Evolutionary conservation across 441 rosid species (phyloP), one percentile per base, ranked within the genome.

Genomic region (Aquilaria agallochum): DNA sequence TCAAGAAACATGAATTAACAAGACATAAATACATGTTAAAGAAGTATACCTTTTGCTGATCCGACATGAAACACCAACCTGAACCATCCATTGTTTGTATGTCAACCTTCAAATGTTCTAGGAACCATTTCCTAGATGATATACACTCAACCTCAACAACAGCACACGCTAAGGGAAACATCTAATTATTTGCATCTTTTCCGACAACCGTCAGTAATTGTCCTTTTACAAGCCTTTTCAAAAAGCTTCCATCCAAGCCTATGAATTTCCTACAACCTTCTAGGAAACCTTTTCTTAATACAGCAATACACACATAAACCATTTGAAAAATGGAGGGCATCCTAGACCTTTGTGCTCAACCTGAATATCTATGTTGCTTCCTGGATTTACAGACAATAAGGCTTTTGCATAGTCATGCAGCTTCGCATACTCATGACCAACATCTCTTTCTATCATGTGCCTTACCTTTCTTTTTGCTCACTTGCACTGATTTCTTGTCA

Each of bases 151-250:
- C 11, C 50, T 50, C 56, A 9, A 58, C 63, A 2, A 58, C 30
- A 7, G 56, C 63, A 0, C 20, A 20, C 20, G 20, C 20, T 20
- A 20, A 20, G 20, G 20, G 70, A 46, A 48, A 66, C 60, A 66
- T 66, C 15, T 59, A 44, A 8, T 53, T 52, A 11, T 60, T 67
- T 7, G 49, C 55, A 60, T 67, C 66, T 33, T 13, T 60, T 2
- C 50, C 56, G 1, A 67, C 40, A 3, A 9, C 50, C 8, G 42
- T 30, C 48, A 60, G 11, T n/a, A 60, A 15, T 40, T 48, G 55
- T 9, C 66, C 56, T 6, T 9, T 49, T 0, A 20, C 13, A 2
- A 33, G 2, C 9, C 42, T 31, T 34, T 54, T 67, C 6, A 67
- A 34, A 42, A 60, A 67, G 3, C 32, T 31, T 0, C 32, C 65